Evolutionary conservation across 192 early-diverging fungal species (phyloP), one percentile per base, ranked within the genome.

Genomic region (Backusella sp.): DNA sequence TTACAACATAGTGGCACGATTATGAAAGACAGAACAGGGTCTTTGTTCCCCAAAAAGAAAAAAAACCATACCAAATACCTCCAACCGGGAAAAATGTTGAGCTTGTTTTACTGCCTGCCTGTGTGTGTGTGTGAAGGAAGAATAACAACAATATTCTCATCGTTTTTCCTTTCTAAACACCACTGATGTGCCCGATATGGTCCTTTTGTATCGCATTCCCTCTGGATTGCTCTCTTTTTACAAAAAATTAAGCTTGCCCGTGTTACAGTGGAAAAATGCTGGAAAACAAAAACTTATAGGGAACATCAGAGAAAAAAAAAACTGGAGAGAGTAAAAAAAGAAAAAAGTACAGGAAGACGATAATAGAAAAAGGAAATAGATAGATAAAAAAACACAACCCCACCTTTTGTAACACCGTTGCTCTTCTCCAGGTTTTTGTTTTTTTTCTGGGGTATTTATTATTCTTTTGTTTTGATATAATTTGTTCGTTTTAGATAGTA

Each of bases 1-100:
- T 62, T 23, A 62, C 56, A 62, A 62, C 8, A 59, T 12, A 62
- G 23, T 62, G 56, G 23, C 21, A 62, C 56, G 56, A 23, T 62
- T 62, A 62, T 28, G 56, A 62, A 62, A 62, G 46, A 49, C 26
- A 62, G 56, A 62, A 62, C 56, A 62, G 56, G 56, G 56, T 62
- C 56, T 62, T 62, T 8, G 21, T 62, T 62, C 12, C 56, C 23
- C 21, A 62, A 62, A 62, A 62, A 28, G 23, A 62, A 62, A 62
- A 62, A 62, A 62, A 62, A 62, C 21, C 21, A 26, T 62, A 14
- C 21, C 56, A 62, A 28, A 26, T 62, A 62, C 26, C 3, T 12
- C 9, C 26, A 62, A 28, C 56, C 56, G 56, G 56, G 56, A 62
- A 62, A 62, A 62, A 14, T 62, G 23, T 62, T 62, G 11, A 28